These are phyloP conservation scores for Rubia peregrina DNA, from an alignment of 305 asterid species.

Conservation along the genomic window DNA sequence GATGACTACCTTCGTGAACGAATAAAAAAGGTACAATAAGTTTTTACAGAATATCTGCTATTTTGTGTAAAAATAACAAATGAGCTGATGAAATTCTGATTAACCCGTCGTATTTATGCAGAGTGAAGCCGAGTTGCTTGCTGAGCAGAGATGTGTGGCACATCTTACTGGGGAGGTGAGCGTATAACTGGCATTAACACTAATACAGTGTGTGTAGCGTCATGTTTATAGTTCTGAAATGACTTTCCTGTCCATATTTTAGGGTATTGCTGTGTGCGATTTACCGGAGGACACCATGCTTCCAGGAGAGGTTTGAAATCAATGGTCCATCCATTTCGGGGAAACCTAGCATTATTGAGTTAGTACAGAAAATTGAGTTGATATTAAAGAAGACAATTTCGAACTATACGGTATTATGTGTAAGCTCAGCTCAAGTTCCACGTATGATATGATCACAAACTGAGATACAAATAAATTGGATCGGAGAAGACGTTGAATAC, in stretches of 20 bases:
- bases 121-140: conserved; percentile 94
- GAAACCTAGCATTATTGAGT: background rate
- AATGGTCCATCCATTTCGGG: background rate
- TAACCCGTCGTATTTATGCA: conserved; percentile 24
- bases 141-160: conserved; percentile 95
- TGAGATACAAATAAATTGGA: background rate
- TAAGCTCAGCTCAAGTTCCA: background rate
- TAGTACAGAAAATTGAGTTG: background rate
- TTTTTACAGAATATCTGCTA: background rate
- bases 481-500: background rate
- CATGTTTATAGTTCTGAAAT: background rate
- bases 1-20: conserved; percentile 82
- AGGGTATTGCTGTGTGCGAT: conserved; percentile 98
- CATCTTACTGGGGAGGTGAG: conserved; percentile 95
- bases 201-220: background rate
- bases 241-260: conserved; percentile 11
- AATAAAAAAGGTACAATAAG: conserved; percentile 55
- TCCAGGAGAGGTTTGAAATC: conserved; percentile 83
- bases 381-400: background rate
- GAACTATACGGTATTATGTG: background rate
- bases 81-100: background rate
- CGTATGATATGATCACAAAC: background rate
- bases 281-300: conserved; percentile 97
- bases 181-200: background rate
- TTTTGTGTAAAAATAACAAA: too few species aligned